Conservation (phyloP, 2,329 filamentous ascomycete species). For the Xylaria sp. region DNA sequence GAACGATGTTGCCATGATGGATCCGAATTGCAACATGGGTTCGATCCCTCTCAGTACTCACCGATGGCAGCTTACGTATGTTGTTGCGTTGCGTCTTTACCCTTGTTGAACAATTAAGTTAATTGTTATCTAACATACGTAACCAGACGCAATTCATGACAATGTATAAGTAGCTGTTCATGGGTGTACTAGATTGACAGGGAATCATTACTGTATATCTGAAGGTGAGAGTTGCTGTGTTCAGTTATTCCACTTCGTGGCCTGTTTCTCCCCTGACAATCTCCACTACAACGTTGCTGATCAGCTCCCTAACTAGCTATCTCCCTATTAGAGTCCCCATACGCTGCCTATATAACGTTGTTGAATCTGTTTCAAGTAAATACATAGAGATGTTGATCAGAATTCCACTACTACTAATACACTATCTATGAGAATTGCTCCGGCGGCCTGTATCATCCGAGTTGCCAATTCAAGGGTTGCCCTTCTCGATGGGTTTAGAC, state of each 20-base stretch:
- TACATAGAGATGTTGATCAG: conserved; percentile 5
- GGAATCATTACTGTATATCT: not conserved
- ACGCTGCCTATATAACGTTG: not conserved
- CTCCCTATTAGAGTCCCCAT: not conserved
- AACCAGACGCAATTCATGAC: not conserved
- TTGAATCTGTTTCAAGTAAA: conserved; percentile 8
- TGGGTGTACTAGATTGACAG: not conserved
- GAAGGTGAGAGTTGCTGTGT: not conserved
- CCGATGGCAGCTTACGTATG: not conserved
- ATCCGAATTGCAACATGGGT: conserved; percentile 25
- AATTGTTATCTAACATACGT: not conserved
- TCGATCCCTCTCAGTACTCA: not conserved
- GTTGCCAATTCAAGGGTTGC: conserved; percentile 3
- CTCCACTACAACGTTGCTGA: conserved; percentile 5
- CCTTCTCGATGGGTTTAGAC: not conserved
- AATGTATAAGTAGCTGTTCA: not conserved
- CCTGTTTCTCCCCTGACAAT: not conserved
- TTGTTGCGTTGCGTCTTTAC: not conserved
- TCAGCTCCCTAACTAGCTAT: not conserved
- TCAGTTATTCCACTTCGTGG: not conserved
- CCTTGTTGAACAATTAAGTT: not conserved
- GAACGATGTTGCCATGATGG: conserved; percentile 25
- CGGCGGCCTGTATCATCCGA: not conserved
- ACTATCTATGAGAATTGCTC: not conserved
- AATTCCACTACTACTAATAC: not conserved